phyloP scores from a whole-genome alignment of 2,329 filamentous ascomycete genomes.

The Hypomyces perniciosus region DNA sequence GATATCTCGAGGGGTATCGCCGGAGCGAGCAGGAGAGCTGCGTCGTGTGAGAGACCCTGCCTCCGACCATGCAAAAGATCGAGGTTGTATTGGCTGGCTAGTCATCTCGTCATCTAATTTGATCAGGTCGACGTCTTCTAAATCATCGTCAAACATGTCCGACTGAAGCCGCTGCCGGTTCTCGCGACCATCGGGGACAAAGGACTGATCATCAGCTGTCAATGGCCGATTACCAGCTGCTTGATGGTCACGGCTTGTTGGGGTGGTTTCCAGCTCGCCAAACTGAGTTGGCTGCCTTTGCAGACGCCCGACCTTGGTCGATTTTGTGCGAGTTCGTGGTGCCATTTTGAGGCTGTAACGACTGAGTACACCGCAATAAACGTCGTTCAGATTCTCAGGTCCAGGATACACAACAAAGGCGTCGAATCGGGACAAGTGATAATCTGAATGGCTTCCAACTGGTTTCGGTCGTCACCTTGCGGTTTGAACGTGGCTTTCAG shows the following conservation, averaged over 20 bases:
- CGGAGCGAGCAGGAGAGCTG: conserved; percentile 23
- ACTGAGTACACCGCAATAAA: no score
- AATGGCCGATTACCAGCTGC: background rate
- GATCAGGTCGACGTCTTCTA: conserved; percentile 22
- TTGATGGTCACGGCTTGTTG: conserved; percentile 21
- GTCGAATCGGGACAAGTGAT: no score
- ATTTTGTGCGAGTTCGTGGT: background rate
- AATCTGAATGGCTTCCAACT: no score
- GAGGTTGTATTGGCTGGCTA: background rate
- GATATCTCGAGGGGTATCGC: conserved; percentile 10
- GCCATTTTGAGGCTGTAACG: background rate
- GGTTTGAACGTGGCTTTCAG: no score
- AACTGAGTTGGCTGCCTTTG: conserved; percentile 18
- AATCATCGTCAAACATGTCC: conserved; percentile 15
- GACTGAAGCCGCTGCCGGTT: background rate
- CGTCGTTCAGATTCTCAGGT: no score
- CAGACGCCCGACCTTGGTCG: background rate
- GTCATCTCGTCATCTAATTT: conserved; percentile 9
- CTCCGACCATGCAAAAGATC: conserved; percentile 26
- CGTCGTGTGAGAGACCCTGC: conserved; percentile 21
- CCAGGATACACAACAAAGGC: no score
- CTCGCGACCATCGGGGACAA: background rate
- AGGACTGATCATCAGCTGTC: background rate
- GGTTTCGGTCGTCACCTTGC: no score
- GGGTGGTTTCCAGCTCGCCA: conserved; percentile 29